A percentile compares a stretch with the other conserved stretches of the same genome.
phyloP scores from a whole-genome alignment of 2,329 filamentous ascomycete species.

The Nothopassalora personata region DNA sequence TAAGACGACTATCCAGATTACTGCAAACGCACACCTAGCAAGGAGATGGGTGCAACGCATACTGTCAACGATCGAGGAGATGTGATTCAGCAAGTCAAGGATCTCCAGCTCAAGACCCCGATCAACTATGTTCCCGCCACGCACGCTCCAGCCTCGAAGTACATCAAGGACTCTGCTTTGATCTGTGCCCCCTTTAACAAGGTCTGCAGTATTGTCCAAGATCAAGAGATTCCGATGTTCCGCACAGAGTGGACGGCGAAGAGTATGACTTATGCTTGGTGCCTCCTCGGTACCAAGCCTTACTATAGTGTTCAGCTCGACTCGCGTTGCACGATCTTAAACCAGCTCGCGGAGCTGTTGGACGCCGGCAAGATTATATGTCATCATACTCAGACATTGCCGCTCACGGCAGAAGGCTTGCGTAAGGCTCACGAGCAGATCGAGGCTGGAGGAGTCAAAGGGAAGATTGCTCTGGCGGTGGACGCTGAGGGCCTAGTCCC shows the following conservation, averaged over 20 bases:
- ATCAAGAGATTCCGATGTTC: constrained; percentile 40
- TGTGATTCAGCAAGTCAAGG: constrained; percentile 35
- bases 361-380: constrained; percentile 37
- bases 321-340: constrained; percentile 38
- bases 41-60: constrained; percentile 41
- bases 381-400: constrained; percentile 35
- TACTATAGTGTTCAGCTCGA: constrained; percentile 38
- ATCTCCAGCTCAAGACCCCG: constrained; percentile 34
- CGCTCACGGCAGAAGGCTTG: constrained; percentile 36
- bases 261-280: constrained; percentile 41
- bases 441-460: constrained; percentile 35
- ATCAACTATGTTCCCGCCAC: constrained; percentile 43
- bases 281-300: constrained; percentile 38
- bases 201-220: constrained; percentile 44
- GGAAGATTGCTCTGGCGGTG: constrained; percentile 36
- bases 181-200: constrained; percentile 43
- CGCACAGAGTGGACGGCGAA: constrained; percentile 45
- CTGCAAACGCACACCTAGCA: constrained; percentile 31
- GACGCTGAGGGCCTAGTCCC: constrained; percentile 14
- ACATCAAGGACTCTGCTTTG: constrained; percentile 35
- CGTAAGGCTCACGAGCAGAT: constrained; percentile 38
- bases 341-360: constrained; percentile 32
- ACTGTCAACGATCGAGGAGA: constrained; percentile 41
- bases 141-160: constrained; percentile 38
- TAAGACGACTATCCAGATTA: constrained; percentile 38